These are phyloP conservation scores for Suhomyces wounanorum DNA, from an alignment of 1,139 yeast species.

Conservation along the genomic window DNA sequence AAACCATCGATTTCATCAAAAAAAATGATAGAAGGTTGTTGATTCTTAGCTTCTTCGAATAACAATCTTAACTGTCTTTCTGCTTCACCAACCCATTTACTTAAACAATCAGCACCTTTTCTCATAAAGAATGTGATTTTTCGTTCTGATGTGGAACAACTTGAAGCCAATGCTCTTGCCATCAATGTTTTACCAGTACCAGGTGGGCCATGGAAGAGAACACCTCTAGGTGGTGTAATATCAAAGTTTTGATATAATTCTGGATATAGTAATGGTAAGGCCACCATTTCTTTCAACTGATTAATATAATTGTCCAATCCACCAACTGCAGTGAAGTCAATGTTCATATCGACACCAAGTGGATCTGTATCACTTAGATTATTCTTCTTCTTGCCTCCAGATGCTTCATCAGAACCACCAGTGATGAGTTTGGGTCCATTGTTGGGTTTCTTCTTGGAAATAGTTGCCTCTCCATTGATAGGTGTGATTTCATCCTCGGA, in stretches of 20 bases:
- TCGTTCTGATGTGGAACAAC: slow-evolving; percentile 78
- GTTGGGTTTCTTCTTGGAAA: slow-evolving; percentile 27
- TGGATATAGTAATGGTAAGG: slow-evolving; percentile 88
- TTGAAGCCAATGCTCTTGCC: slow-evolving; percentile 97
- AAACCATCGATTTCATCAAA: slow-evolving; percentile 98
- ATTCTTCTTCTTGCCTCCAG: slow-evolving; percentile 53
- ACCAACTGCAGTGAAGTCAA: slow-evolving; percentile 88
- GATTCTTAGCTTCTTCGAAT: slow-evolving; percentile 94
- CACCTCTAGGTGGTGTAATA: slow-evolving; percentile 97
- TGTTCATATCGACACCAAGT: slow-evolving; percentile 88
- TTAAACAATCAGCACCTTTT: slow-evolving; percentile 95
- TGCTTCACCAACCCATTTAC: slow-evolving; percentile 99
- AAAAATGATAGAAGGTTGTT: slow-evolving; percentile 93
- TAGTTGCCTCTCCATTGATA: slow-evolving; percentile 40
- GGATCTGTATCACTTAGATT: slow-evolving; percentile 93
- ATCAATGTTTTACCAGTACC: slow-evolving; percentile 98
- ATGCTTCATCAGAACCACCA: slow-evolving; percentile 33
- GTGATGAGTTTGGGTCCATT: slow-evolving; percentile 33
- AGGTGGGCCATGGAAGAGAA: slow-evolving; percentile 97
- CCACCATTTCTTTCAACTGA: slow-evolving; percentile 96
- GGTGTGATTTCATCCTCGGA: slow-evolving; percentile 63
- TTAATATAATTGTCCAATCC: slow-evolving; percentile 89
- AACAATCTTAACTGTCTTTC: slow-evolving; percentile 87
- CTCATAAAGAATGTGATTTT: slow-evolving; percentile 97
- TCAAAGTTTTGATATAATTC: slow-evolving; percentile 88